Evolutionary conservation across 2,329 filamentous ascomycete species (phyloP), one percentile per base, ranked within the genome.

Genomic region (Colletotrichum viniferum): DNA sequence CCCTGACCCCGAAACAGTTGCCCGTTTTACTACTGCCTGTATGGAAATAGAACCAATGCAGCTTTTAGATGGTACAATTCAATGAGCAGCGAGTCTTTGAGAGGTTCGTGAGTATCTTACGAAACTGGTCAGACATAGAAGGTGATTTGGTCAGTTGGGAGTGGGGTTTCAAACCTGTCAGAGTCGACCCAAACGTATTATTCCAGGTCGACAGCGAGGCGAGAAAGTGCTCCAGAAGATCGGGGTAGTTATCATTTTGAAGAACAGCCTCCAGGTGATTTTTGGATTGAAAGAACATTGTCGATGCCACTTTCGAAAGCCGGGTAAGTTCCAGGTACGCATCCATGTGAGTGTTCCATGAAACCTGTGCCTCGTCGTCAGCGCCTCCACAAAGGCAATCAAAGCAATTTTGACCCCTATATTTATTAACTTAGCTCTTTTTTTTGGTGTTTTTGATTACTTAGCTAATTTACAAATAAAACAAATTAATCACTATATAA

Each of bases 51-150:
- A 78, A 1, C 73, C 70, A 2, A 76, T 78, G 21, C 77, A 80
- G 79, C 77, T 55, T 77, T 79, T 13, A 77, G 74, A 26, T 80
- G 76, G 14, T 79, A 74, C 18, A 77, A 78, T 26, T 79, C 79
- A 7, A 79, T 71, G 3, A 72, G 62, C 1, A 80, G 67, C 1
- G 64, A 67, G 14, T 79, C 72, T 62, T 38, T 26, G 2, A 79
- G 77, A 1, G 62, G 67, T 2, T 71, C 61, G 4, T 43, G 26
- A 4, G 77, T 73, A n/a, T 74, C 77, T 73, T 7, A n/a, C 10
- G 58, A n/a, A 12, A 30, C 9, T 34, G n/a, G 28, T 61, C 18
- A 61, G 24, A 61, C 3, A 34, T 13, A 32, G 2, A 13, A 30
- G 21, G 10, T 4, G 12, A 14, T 26, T 9, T 18, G 10, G 43